phyloP scores from a whole-genome alignment of 2,329 filamentous ascomycete genomes.

The Penicillium expansum region DNA sequence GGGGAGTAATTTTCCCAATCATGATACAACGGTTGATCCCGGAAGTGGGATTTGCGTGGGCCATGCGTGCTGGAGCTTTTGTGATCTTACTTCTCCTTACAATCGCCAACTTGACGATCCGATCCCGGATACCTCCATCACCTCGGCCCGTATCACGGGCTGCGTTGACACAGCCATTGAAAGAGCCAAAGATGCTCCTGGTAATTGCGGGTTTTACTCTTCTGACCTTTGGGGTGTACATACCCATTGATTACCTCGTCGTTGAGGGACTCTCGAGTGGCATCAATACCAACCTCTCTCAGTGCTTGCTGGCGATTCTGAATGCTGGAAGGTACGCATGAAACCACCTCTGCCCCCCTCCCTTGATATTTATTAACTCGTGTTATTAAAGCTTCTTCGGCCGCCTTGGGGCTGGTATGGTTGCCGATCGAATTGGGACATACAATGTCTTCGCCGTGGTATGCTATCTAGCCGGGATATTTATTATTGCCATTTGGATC shows the following conservation, averaged over 20 bases:
- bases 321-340: constrained; percentile 16
- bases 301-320: constrained; percentile 22
- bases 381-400: not conserved
- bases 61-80: constrained; percentile 57
- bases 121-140: constrained; percentile 40
- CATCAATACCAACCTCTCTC: constrained; percentile 14
- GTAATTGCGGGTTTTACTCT: constrained; percentile 22
- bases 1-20: constrained; percentile 60
- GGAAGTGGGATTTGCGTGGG: constrained; percentile 54
- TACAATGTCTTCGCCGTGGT: not conserved
- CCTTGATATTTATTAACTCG: not conserved
- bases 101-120: constrained; percentile 53
- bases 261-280: constrained; percentile 18
- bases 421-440: not conserved
- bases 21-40: constrained; percentile 57
- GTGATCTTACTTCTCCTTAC: constrained; percentile 58
- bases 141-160: constrained; percentile 15
- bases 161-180: not conserved
- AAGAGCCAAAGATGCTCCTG: constrained; percentile 25
- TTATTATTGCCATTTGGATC: constrained; percentile 42
- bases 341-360: not conserved
- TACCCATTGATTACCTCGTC: constrained; percentile 25
- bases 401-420: not conserved
- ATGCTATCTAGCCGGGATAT: constrained; percentile 1
- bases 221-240: constrained; percentile 32